Evolutionary conservation across 2,329 filamentous ascomycete species (phyloP).

Genomic region (Scytalidium sp.): DNA sequence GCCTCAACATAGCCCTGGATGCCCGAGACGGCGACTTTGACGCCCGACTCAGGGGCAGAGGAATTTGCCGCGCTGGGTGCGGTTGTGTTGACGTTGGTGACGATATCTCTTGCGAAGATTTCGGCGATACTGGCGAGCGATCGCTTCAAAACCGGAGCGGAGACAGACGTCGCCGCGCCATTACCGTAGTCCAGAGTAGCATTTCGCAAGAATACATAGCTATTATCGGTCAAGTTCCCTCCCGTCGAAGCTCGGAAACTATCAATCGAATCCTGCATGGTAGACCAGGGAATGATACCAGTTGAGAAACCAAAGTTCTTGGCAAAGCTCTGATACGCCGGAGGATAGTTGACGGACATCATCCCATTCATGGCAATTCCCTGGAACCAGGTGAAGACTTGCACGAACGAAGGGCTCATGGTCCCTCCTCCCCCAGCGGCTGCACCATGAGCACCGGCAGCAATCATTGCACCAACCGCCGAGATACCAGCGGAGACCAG

Average conservation of each 20-base stretch:
- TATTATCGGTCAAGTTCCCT: conserved; percentile 81
- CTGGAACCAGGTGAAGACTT: conserved; percentile 89
- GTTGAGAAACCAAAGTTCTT: conserved; percentile 94
- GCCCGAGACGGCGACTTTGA: conserved; percentile 61
- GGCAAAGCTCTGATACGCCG: conserved; percentile 83
- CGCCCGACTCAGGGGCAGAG: conserved; percentile 21
- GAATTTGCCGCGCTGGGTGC: conserved; percentile 13
- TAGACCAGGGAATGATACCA: conserved; percentile 78
- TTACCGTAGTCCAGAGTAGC: conserved; percentile 71
- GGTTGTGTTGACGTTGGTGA: conserved; percentile 41
- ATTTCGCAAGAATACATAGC: conserved; percentile 70
- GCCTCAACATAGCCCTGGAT: conserved; percentile 83
- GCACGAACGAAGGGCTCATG: conserved; percentile 78
- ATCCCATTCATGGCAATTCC: conserved; percentile 94
- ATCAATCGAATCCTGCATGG: conserved; percentile 80
- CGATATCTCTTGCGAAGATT: conserved; percentile 52
- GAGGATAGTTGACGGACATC: conserved; percentile 85
- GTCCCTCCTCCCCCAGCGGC: conserved; percentile 55
- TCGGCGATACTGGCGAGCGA: conserved; percentile 40
- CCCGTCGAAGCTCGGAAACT: conserved; percentile 76
- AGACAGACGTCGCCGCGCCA: conserved; percentile 47
- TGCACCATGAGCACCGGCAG: conserved; percentile 46
- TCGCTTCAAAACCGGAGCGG: conserved; percentile 48
- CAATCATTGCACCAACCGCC: conserved; percentile 60
- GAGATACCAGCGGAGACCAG: conserved; percentile 70